These are phyloP conservation scores for Fusarium sp. DNA, from an alignment of 2,329 filamentous ascomycete genomes.

Conservation along the genomic window DNA sequence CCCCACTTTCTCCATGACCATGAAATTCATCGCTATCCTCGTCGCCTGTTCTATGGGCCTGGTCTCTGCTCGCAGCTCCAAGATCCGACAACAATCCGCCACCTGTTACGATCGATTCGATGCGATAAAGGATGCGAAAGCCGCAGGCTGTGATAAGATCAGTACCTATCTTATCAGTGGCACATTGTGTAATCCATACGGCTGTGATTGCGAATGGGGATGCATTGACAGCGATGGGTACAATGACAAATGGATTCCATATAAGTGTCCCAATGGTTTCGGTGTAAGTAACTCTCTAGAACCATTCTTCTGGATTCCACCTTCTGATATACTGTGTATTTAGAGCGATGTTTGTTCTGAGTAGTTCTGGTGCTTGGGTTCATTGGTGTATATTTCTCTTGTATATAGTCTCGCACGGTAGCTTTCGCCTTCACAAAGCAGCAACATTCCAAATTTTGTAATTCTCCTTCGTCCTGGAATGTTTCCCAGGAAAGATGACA, in stretches of 20 bases:
- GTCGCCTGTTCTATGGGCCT: background rate
- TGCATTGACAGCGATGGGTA: slow-evolving; percentile 5
- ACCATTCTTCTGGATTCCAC: too few species aligned
- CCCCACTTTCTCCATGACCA: fast-evolving
- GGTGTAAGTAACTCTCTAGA: background rate
- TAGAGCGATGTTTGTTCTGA: background rate
- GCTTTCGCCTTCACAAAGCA: fast-evolving
- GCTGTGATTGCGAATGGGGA: slow-evolving; percentile 4
- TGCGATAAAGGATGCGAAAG: background rate
- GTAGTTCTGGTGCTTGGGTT: too few species aligned
- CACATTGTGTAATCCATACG: background rate
- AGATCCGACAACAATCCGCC: background rate
- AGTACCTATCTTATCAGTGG: background rate
- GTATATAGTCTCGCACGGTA: background rate
- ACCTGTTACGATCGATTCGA: background rate
- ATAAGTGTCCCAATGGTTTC: slow-evolving; percentile 1
- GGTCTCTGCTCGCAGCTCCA: background rate
- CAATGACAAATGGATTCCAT: background rate
- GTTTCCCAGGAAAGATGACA: background rate
- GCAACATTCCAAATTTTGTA: fast-evolving
- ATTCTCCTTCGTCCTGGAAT: background rate
- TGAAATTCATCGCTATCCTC: background rate
- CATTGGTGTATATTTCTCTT: background rate
- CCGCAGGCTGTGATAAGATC: background rate
- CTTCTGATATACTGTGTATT: fast-evolving